Conservation (phyloP, 139 green algal genomes). For the Zygnema circumcarinatum region DNA sequence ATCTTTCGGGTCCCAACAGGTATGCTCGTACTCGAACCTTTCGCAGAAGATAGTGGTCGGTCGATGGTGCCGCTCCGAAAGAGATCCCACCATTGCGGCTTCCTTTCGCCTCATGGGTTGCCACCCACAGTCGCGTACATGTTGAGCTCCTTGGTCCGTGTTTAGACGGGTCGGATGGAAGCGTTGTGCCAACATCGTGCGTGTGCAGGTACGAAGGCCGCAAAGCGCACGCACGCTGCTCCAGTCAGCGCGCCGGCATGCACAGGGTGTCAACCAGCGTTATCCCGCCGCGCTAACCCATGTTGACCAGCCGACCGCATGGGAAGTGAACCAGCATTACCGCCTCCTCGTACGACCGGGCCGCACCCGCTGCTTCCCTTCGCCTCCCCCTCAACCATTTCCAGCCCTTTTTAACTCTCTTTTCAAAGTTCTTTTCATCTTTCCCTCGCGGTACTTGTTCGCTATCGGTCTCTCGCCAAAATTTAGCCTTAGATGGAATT, state of each 20-base stretch:
- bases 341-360: constrained; percentile 52
- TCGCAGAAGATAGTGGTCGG: constrained; percentile 88
- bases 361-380: constrained; percentile 76
- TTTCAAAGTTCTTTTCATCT: constrained; percentile 98
- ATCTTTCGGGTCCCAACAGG: constrained; percentile 92
- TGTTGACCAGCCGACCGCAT: constrained; percentile 78
- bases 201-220: constrained; percentile 74
- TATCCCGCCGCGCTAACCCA: constrained; percentile 79
- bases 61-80: constrained; percentile 81
- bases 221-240: constrained; percentile 72
- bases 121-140: constrained; percentile 88
- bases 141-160: constrained; percentile 96
- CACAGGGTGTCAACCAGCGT: constrained; percentile 67
- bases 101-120: constrained; percentile 91
- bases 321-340: constrained; percentile 5
- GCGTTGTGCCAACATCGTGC: constrained; percentile 84
- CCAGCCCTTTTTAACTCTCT: constrained; percentile 96
- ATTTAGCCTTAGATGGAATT: constrained; percentile 95
- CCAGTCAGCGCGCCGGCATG: constrained; percentile 74
- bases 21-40: constrained; percentile 89
- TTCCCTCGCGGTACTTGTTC: constrained; percentile 96
- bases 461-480: constrained; percentile 91
- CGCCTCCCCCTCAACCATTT: constrained; percentile 94
- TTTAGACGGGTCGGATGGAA: constrained; percentile 89
- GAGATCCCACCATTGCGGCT: constrained; percentile 82